Base-by-base conservation (phyloP, 2,329 filamentous ascomycete species). In the Xylaria sp. region DNA sequence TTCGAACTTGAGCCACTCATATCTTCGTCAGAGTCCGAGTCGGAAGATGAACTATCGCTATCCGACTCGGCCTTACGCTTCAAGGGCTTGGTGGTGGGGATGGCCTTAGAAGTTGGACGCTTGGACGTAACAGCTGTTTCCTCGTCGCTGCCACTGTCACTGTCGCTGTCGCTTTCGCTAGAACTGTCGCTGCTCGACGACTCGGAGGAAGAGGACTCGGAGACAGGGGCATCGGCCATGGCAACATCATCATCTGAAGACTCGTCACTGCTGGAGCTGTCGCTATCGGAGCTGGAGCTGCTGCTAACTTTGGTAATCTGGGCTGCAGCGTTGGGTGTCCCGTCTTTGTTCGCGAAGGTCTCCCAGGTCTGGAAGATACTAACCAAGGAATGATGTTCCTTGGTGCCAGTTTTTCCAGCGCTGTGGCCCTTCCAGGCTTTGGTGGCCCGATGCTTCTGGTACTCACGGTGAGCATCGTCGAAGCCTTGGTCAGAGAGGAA, bases 401-500 rank as follows among this genome's bases (percentile, higher is more conserved):
- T 74, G 29, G 70, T 70, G 56, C 72, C 72, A 10, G 54, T 58
- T 48, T 70, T 69, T 40, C 48, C 64, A 56, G 69, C 43, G 47
- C 63, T 66, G 19, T 76, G 65, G 19, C 72, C 70, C 44, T 78
- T 73, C 80, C 80, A 83, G 52, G 80, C 81, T 66, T 83, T 82
- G 75, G 78, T 81, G 72, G 77, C 82, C 54, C 85, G 80, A 72
- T 92, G 87, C 72, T 87, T 85, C 68, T 81, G 80, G 71, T 92
- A 89, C 4, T 85, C 83, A 61, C 81, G 78, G 70, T 84, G 84
- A 46, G 90, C 85, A 60, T 81, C 80, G 48, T 81, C 75, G 70
- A 91, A 90, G n/a, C 86, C 84, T 73, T 90, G 83, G 46, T 88
- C 83, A 41, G 82, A 81, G 51, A 93, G 81, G 74, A 92, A 93